phyloP scores from a whole-genome alignment of 164 flowering plant genomes.

The Liquidambar formosana region DNA sequence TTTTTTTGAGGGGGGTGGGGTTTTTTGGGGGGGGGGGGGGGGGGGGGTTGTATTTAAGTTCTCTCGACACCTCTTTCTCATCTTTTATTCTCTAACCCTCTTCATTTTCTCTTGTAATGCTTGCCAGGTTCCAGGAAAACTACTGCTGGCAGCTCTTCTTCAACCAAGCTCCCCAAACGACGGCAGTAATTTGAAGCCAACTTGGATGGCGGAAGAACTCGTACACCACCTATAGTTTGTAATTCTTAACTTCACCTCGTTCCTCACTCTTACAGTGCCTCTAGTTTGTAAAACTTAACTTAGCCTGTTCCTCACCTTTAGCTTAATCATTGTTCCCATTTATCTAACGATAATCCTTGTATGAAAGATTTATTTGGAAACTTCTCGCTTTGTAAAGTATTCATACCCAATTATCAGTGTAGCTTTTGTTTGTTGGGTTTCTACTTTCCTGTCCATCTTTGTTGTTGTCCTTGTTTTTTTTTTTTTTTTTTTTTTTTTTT shows the following conservation, averaged over 20 bases:
- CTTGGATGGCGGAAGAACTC: neutral
- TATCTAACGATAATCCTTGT: neutral
- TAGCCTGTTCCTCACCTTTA: neutral
- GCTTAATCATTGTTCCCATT: neutral
- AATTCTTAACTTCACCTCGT: neutral
- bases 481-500: neutral
- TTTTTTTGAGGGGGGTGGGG: no score
- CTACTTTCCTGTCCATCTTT: no score
- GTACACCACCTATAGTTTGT: neutral
- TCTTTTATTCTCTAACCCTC: neutral
- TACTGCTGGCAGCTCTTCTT: constrained; percentile 28
- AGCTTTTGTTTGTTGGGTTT: neutral
- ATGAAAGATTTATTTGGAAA: neutral
- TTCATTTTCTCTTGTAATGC: constrained; percentile 3
- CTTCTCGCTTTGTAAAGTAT: neutral
- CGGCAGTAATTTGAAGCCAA: constrained; percentile 23
- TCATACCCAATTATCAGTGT: neutral
- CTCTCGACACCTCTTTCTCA: no score
- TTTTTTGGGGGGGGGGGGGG: no score
- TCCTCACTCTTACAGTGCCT: neutral
- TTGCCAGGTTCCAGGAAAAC: constrained; percentile 42
- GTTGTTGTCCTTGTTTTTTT: neutral
- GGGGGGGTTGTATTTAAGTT: no score
- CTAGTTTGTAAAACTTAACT: neutral
- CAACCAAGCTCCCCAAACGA: constrained; percentile 34